Evolutionary conservation across 495 filamentous ascomycete genomes (phyloP).

Genomic region (Hypoxylon rickii): DNA sequence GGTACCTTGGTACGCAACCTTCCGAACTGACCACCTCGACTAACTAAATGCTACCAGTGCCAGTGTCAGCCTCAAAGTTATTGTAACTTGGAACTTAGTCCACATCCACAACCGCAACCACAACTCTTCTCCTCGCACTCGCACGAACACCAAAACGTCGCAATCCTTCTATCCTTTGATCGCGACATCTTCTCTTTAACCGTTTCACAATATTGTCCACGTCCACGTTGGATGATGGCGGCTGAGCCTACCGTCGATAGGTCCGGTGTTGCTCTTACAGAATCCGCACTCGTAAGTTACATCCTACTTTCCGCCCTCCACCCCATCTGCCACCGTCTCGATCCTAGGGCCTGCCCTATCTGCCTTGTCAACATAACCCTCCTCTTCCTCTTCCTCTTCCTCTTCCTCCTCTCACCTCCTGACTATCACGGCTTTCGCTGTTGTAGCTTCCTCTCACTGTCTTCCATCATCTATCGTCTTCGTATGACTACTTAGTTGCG

Average conservation of each 20-base stretch:
- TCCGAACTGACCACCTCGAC: slow-evolving; percentile 31
- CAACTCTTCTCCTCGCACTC: slow-evolving; percentile 5
- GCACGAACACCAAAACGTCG: slow-evolving; percentile 11
- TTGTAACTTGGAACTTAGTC: slow-evolving; percentile 8
- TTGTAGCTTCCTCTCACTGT: too few species aligned
- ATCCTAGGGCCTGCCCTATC: not conserved
- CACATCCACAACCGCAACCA: slow-evolving; percentile 5
- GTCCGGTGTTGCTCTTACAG: slow-evolving; percentile 55
- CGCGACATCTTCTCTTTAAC: slow-evolving; percentile 29
- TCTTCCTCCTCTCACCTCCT: too few species aligned
- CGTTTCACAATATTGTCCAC: slow-evolving; percentile 29
- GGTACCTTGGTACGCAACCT: slow-evolving; percentile 7
- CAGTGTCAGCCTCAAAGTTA: not conserved
- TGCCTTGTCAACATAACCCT: not conserved
- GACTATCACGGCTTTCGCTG: too few species aligned
- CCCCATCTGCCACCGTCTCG: slow-evolving; percentile 2
- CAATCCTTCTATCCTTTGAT: slow-evolving; percentile 24
- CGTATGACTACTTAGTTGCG: slow-evolving; percentile 6
- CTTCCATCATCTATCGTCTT: not conserved
- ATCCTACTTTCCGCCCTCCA: too few species aligned
- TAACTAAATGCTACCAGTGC: too few species aligned
- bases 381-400: not conserved
- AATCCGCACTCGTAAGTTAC: slow-evolving; percentile 52
- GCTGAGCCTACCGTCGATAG: slow-evolving; percentile 57
- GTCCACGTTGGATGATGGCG: slow-evolving; percentile 56